Percentiles rank a stretch among this genome's conserved stretches.
Evolutionary conservation across 768 basidiomycete genomes (phyloP).

Genomic region (Boletus speciosus): DNA sequence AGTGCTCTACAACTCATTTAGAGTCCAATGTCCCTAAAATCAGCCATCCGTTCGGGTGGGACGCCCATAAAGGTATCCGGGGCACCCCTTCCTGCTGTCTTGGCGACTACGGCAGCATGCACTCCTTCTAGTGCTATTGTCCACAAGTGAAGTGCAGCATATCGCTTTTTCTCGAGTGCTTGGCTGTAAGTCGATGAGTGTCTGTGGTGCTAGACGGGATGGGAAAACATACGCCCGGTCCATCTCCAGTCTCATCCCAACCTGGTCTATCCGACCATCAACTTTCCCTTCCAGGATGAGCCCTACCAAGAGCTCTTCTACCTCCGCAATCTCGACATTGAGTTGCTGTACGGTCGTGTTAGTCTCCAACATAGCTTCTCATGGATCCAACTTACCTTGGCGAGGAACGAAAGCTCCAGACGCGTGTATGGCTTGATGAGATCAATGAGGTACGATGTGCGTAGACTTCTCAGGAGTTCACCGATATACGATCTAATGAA

Average conservation of each 20-base stretch:
- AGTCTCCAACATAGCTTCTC: neutral
- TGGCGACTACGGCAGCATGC: conserved; percentile 71
- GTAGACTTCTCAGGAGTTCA: conserved; percentile 87
- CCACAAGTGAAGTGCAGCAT: conserved; percentile 79
- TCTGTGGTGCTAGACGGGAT: neutral
- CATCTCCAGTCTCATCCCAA: conserved; percentile 87
- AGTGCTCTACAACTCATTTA: conserved; percentile 12
- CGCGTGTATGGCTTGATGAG: conserved; percentile 97
- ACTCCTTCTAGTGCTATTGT: conserved; percentile 75
- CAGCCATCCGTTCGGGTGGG: conserved; percentile 31
- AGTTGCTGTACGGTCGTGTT: conserved; percentile 64
- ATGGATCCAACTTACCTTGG: conserved; percentile 54
- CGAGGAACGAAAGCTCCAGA: conserved; percentile 89
- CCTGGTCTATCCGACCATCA: conserved; percentile 95
- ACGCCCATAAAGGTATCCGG: conserved; percentile 34
- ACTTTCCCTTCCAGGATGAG: conserved; percentile 97
- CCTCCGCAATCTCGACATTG: conserved; percentile 87
- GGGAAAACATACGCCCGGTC: conserved; percentile 64
- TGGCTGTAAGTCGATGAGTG: conserved; percentile 49
- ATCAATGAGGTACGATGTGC: conserved; percentile 96
- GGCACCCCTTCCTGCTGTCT: conserved; percentile 47
- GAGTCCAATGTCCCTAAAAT: conserved; percentile 29
- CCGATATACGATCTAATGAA: conserved; percentile 97
- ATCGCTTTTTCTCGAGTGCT: conserved; percentile 84
- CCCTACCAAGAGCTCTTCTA: conserved; percentile 89